A percentile compares a stretch with the other conserved stretches of the same genome.
Evolutionary conservation across 73 alveolate species (phyloP).

Genomic region (Paramecium primaurelia): DNA sequence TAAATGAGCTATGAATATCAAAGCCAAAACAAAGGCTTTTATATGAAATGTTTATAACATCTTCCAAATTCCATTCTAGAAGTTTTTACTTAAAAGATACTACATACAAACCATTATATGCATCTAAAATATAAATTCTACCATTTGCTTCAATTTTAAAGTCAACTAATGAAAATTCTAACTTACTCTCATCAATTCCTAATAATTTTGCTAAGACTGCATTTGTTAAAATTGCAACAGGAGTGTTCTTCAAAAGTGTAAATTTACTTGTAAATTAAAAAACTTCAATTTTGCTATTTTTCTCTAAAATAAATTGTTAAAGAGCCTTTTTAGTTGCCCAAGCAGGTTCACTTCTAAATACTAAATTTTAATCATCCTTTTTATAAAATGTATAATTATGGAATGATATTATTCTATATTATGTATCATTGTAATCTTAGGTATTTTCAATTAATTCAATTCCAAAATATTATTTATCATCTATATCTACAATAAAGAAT

Average conservation of each 20-base stretch:
- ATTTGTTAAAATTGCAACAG: not conserved
- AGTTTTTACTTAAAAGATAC: not conserved
- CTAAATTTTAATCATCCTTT: not conserved
- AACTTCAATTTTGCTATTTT: not conserved
- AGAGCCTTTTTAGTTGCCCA: not conserved
- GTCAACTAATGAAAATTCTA: not conserved
- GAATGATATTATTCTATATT: not conserved
- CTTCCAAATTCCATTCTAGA: not conserved
- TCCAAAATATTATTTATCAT: not conserved
- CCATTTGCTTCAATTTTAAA: not conserved
- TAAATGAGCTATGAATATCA: not conserved
- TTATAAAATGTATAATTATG: not conserved
- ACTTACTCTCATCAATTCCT: not conserved
- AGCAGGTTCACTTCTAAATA: constrained; percentile 3
- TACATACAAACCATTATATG: not conserved
- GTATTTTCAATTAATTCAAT: not conserved
- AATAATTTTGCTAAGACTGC: not conserved
- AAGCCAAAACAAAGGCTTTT: not conserved
- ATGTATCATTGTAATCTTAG: not conserved
- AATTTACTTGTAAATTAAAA: not conserved
- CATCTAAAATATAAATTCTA: not conserved
- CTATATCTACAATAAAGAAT: not conserved
- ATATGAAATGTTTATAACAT: not conserved
- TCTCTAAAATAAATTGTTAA: not conserved
- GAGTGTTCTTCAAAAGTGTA: not conserved